Conservation (phyloP, 139 green algal genomes). For the Closterium sp. region DNA sequence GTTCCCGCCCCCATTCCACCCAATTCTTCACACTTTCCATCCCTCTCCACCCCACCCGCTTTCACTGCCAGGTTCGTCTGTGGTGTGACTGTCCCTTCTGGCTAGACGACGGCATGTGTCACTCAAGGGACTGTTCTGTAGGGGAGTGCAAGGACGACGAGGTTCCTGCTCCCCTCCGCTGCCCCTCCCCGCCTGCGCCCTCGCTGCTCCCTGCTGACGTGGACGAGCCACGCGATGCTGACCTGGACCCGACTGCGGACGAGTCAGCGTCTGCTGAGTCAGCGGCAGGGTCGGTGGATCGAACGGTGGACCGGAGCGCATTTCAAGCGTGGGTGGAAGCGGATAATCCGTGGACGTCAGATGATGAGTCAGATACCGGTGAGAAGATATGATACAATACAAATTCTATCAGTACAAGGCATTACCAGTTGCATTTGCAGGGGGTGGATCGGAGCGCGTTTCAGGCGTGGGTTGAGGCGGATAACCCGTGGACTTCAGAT, state of each 20-base stretch:
- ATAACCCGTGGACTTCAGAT: conserved; percentile 92
- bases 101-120: conserved; percentile 93
- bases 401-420: too few species aligned
- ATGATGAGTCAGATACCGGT: conserved; percentile 59
- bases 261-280: not conserved
- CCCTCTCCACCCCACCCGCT: too few species aligned
- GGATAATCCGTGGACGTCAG: conserved; percentile 92
- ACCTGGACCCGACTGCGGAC: not conserved
- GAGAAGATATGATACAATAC: too few species aligned
- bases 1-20: too few species aligned
- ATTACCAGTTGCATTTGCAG: too few species aligned
- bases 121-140: conserved; percentile 74
- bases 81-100: conserved; percentile 93
- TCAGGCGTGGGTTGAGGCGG: conserved; percentile 31
- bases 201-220: not conserved
- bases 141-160: conserved; percentile 82
- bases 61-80: conserved; percentile 71
- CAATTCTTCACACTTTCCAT: too few species aligned
- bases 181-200: not conserved
- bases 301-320: conserved; percentile 6
- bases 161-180: conserved; percentile 71
- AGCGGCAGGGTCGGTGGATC: not conserved
- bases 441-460: too few species aligned
- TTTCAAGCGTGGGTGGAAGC: conserved; percentile 23
- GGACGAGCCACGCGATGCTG: not conserved